Percentiles rank a stretch among this genome's conserved stretches.
Evolutionary conservation across 2,329 filamentous ascomycete species (phyloP).

Genomic region (Lasiodiplodia gonubiensis): DNA sequence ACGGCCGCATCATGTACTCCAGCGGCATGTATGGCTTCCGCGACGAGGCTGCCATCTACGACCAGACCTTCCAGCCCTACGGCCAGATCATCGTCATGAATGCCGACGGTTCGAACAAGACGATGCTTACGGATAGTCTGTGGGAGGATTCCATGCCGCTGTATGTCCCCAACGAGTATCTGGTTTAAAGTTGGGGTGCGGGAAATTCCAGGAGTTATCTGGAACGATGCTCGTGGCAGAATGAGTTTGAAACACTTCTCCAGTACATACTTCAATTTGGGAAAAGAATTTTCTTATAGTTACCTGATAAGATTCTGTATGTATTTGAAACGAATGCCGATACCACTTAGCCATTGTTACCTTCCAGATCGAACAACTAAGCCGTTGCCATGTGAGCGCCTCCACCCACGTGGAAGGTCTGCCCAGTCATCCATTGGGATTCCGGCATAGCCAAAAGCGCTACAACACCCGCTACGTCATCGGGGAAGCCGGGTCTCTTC

Average conservation of each 20-base stretch:
- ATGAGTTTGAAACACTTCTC: too few species aligned
- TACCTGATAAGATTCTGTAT: too few species aligned
- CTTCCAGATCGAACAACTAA: background rate
- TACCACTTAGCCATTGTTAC: background rate
- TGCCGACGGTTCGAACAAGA: slow-evolving; percentile 43
- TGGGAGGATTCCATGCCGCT: slow-evolving; percentile 35
- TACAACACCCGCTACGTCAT: slow-evolving; percentile 8
- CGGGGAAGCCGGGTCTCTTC: background rate
- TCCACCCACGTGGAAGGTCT: slow-evolving; percentile 18
- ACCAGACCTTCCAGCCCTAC: slow-evolving; percentile 54
- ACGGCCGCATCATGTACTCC: slow-evolving; percentile 50
- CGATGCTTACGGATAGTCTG: slow-evolving; percentile 32
- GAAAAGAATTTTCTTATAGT: too few species aligned
- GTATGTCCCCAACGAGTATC: slow-evolving; percentile 32
- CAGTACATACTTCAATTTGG: too few species aligned
- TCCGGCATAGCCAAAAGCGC: background rate
- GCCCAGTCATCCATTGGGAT: slow-evolving; percentile 19
- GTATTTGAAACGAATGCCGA: too few species aligned
- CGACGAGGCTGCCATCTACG: slow-evolving; percentile 49
- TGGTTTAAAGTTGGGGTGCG: background rate
- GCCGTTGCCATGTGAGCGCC: slow-evolving; percentile 22
- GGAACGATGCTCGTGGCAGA: background rate
- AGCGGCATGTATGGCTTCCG: slow-evolving; percentile 54
- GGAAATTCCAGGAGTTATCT: background rate
- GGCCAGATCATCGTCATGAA: slow-evolving; percentile 55